Base-by-base conservation (phyloP, 345 rosid genomes). In the Camelina neglecta region DNA sequence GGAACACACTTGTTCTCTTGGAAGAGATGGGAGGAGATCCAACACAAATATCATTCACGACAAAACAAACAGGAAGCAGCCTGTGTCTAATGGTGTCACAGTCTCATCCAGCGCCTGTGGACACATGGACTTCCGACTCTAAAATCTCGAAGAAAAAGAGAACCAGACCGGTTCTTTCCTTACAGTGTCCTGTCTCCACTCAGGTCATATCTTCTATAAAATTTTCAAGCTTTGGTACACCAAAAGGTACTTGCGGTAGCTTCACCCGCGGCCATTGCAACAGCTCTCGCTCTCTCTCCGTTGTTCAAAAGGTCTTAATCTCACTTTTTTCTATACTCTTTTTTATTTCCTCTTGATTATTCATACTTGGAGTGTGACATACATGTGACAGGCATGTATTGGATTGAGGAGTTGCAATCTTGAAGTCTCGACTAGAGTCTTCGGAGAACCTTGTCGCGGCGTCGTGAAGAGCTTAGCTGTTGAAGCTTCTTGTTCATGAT, bases 1-100 rank as follows among this genome's bases (percentile, higher is more conserved):
- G 85, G 41, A 94, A 94, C 84, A 83, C 76, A 48, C 87, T 94
- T 66, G 97, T 94, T 45, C 80, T 94, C 79, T 90, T 94, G 6
- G 97, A 91, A 84, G 97, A 94, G 65, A 58, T 77, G 35, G 93
- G 98, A 36, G 98, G 98, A 53, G 95, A 94, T 86, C 97, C 97
- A 16, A 85, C 90, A 47, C 64, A 83, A 72, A 85, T 94, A 70
- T 76, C 86, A 67, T 82, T 90, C 58, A 86, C 87, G 5, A 78
- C 86, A 38, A 85, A 64, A 70, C 87, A 86, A 80, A 69, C 59
- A 7, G 88, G 73, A 79, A 86, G 80, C 69, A 86, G 76, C 51
- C 31, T 87, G 41, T 94, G 97, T 78, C 67, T 89, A 1, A 87
- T 75, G 12, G 89, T 94, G 58, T 85, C 92, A 18, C 88, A 90